These are phyloP conservation scores for Pyrenophora tritici-repentis DNA, from an alignment of 2,329 filamentous ascomycete genomes.

Conservation along the genomic window DNA sequence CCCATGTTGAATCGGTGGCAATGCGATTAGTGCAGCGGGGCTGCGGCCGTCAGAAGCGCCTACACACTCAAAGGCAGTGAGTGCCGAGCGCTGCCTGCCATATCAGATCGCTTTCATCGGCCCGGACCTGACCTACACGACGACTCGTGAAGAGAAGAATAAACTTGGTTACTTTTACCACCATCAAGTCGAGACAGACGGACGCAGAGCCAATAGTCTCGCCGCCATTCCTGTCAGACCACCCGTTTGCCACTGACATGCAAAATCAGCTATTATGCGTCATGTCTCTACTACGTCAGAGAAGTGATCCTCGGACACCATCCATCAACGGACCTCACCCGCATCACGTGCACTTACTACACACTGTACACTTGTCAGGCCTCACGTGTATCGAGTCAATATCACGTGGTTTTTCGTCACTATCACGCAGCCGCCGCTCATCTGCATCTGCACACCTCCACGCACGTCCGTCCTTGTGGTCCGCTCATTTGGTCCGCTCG, in stretches of 20 bases:
- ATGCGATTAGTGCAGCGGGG: constrained; percentile 22
- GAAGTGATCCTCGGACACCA: background rate
- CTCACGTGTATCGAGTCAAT: too few species aligned
- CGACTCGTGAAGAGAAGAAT: too few species aligned
- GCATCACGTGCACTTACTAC: background rate
- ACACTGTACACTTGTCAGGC: too few species aligned
- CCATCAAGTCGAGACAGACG: too few species aligned
- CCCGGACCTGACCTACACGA: constrained; percentile 2
- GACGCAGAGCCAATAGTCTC: too few species aligned
- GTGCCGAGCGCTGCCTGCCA: constrained; percentile 1
- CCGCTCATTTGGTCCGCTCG: constrained; percentile 2
- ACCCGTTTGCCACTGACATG: constrained; percentile 2
- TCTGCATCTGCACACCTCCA: too few species aligned
- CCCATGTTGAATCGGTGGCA: constrained; percentile 22
- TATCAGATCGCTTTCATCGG: constrained; percentile 9
- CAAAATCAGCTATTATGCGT: too few species aligned
- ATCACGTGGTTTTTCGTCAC: too few species aligned
- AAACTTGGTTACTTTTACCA: too few species aligned
- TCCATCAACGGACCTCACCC: background rate
- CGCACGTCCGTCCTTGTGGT: background rate
- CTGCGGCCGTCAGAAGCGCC: constrained; percentile 16
- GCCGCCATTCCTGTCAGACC: constrained; percentile 9
- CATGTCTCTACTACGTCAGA: too few species aligned
- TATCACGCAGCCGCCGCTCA: background rate
- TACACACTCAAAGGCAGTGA: background rate